phyloP scores from a whole-genome alignment of 768 basidiomycete genomes.

The Tephrocybe rancida region DNA sequence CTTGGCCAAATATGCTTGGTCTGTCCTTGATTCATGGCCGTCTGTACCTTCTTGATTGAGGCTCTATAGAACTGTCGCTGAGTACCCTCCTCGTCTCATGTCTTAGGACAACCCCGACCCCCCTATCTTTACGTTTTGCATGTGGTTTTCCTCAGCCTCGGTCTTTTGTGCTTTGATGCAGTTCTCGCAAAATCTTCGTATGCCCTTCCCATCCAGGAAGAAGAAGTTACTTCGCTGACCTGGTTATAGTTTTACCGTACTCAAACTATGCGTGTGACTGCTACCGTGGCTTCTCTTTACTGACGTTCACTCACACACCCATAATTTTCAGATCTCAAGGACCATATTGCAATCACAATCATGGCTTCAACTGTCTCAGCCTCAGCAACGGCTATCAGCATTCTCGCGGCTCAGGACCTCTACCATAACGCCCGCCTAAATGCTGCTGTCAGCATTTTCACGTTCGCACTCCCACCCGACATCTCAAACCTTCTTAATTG shows the following conservation, averaged over 20 bases:
- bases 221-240: background rate
- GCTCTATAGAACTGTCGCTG: slow-evolving; percentile 44
- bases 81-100: slow-evolving; percentile 49
- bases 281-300: no score
- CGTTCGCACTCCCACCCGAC: slow-evolving; percentile 8
- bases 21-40: slow-evolving; percentile 1
- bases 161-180: slow-evolving; percentile 56
- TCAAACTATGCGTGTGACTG: slow-evolving; percentile 30
- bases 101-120: slow-evolving; percentile 54
- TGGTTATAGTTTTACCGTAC: slow-evolving; percentile 53
- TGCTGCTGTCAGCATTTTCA: slow-evolving; percentile 18
- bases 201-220: slow-evolving; percentile 8
- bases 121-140: slow-evolving; percentile 54
- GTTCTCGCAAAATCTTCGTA: slow-evolving; percentile 53
- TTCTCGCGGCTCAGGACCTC: slow-evolving; percentile 57
- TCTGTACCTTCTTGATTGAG: background rate
- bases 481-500: slow-evolving; percentile 6
- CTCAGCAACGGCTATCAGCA: slow-evolving; percentile 58
- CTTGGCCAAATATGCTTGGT: slow-evolving; percentile 29
- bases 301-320: no score
- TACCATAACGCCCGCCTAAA: slow-evolving; percentile 49
- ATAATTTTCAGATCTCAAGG: slow-evolving; percentile 48
- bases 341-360: slow-evolving; percentile 65
- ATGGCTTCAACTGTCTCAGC: slow-evolving; percentile 63
- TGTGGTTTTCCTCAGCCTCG: slow-evolving; percentile 57